phyloP scores from a whole-genome alignment of 768 basidiomycete species.

The Phaeotremella skinneri region DNA sequence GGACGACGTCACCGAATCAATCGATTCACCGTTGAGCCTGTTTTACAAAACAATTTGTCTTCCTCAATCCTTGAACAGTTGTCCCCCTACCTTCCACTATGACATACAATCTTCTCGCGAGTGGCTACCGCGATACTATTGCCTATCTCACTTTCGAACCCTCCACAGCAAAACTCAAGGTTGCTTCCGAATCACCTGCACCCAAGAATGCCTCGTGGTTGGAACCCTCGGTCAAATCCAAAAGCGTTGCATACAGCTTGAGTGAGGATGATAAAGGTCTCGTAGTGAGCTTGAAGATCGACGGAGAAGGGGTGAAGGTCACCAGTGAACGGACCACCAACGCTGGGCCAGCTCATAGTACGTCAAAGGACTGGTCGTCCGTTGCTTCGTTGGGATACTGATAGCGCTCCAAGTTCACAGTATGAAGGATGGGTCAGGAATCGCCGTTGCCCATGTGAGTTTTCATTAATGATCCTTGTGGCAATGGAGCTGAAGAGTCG shows the following conservation, averaged over 20 bases:
- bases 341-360: constrained; percentile 43
- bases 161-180: constrained; percentile 54
- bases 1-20: too few species aligned
- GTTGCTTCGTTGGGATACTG: constrained; percentile 54
- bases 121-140: constrained; percentile 58
- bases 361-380: constrained; percentile 5
- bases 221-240: constrained; percentile 54
- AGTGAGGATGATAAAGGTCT: constrained; percentile 67
- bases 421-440: constrained; percentile 59
- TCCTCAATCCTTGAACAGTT: not conserved
- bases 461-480: not conserved
- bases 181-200: constrained; percentile 44
- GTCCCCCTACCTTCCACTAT: constrained; percentile 10
- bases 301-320: constrained; percentile 57
- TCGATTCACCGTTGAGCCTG: too few species aligned
- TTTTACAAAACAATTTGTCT: too few species aligned
- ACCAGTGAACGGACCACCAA: constrained; percentile 31
- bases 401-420: constrained; percentile 68
- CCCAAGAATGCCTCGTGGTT: constrained; percentile 68
- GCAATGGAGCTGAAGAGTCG: constrained; percentile 1
- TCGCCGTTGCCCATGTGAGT: constrained; percentile 73
- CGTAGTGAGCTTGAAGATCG: constrained; percentile 62
- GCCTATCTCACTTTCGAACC: constrained; percentile 66
- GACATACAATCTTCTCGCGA: constrained; percentile 45
- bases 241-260: constrained; percentile 63